These are phyloP conservation scores for Venturia aucupariae DNA, from an alignment of 2,329 filamentous ascomycete genomes.

Conservation along the genomic window DNA sequence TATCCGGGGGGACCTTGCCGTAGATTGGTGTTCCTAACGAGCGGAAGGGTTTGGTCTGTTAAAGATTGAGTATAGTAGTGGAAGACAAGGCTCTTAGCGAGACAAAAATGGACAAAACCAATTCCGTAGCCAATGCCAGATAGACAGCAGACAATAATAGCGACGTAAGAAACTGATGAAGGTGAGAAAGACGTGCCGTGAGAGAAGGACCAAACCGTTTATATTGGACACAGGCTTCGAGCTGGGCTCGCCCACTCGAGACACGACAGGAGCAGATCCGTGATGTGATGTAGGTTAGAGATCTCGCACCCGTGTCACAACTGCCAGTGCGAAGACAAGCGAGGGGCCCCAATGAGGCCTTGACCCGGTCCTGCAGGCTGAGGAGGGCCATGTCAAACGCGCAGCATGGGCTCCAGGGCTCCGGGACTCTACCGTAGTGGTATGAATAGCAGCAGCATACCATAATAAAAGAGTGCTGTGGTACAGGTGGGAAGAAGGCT, in stretches of 20 bases:
- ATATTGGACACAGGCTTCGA: background rate
- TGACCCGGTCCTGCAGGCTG: background rate
- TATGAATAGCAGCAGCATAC: background rate
- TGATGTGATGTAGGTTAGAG: background rate
- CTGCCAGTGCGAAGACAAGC: background rate
- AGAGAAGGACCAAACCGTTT: background rate
- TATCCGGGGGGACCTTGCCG: conserved; percentile 8
- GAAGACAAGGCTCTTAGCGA: background rate
- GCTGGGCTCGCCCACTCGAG: background rate
- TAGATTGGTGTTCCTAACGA: background rate
- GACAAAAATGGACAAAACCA: background rate
- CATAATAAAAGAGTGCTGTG: too few relatives aligned
- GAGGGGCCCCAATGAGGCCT: background rate
- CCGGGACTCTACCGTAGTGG: background rate
- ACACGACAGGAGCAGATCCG: background rate
- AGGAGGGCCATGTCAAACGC: background rate
- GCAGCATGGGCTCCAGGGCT: background rate
- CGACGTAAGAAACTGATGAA: background rate
- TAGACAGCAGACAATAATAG: conserved; percentile 4
- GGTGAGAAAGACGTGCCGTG: background rate
- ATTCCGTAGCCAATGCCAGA: background rate
- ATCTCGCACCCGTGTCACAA: background rate
- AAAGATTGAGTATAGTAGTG: conserved; percentile 2
- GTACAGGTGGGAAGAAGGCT: background rate
- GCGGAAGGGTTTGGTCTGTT: background rate